These are phyloP conservation scores for Laguncularia racemosa DNA, from an alignment of 345 rosid species.

Conservation along the genomic window DNA sequence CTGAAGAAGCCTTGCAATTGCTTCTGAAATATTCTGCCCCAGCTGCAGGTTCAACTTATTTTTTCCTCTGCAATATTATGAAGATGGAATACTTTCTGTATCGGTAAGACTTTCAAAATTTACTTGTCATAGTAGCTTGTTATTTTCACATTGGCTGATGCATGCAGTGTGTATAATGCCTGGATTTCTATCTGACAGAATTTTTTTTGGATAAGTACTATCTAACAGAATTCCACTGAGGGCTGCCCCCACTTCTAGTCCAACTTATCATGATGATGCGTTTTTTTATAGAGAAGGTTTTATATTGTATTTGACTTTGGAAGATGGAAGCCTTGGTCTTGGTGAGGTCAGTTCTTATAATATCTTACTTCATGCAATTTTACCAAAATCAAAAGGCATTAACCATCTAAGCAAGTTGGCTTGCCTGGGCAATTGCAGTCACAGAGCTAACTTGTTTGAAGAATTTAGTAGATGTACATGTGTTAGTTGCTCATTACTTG, in stretches of 20 bases:
- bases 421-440: too few species aligned
- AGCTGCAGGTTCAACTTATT: constrained; percentile 23
- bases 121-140: background rate
- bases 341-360: constrained; percentile 66
- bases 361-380: background rate
- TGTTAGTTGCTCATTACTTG: too few species aligned
- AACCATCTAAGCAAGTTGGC: too few species aligned
- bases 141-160: background rate
- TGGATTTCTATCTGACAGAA: constrained; percentile 10
- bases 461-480: too few species aligned
- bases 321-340: constrained; percentile 74
- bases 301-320: constrained; percentile 65
- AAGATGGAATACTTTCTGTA: constrained; percentile 59
- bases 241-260: constrained; percentile 62
- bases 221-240: constrained; percentile 55
- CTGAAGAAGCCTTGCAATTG: constrained; percentile 35
- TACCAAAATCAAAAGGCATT: too few species aligned
- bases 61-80: constrained; percentile 31
- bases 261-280: constrained; percentile 17
- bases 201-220: too few species aligned
- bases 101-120: constrained; percentile 32
- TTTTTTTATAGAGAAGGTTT: constrained; percentile 64
- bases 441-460: too few species aligned
- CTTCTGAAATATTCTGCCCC: constrained; percentile 33
- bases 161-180: background rate